Percentiles rank a stretch among this genome's conserved stretches.
These are phyloP conservation scores for Xylaria sp. DNA, from an alignment of 2,329 filamentous ascomycete species.

Conservation along the genomic window DNA sequence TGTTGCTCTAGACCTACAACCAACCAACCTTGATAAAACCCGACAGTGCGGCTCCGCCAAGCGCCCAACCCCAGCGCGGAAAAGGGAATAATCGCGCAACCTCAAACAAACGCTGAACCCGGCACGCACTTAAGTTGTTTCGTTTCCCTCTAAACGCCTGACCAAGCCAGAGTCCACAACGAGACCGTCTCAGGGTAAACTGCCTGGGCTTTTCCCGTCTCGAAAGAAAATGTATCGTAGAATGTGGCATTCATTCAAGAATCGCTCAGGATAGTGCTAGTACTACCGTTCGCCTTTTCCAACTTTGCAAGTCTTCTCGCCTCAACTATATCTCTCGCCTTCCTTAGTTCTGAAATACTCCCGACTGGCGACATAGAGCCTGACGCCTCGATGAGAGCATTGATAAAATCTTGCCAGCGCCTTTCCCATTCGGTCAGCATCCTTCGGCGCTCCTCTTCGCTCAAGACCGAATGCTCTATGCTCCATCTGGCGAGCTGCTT, in stretches of 20 bases:
- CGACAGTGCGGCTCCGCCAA: neutral
- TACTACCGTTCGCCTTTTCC: neutral
- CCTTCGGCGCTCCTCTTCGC: slow-evolving; percentile 46
- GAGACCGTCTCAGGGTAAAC: neutral
- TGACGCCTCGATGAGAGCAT: slow-evolving; percentile 37
- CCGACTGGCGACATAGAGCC: neutral
- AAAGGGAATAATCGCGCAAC: too few relatives aligned
- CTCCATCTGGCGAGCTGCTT: slow-evolving; percentile 71
- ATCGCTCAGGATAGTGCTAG: neutral
- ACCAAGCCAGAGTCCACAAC: neutral
- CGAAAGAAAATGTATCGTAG: neutral
- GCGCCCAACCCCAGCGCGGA: neutral
- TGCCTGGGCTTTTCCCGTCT: neutral
- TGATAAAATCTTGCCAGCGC: slow-evolving; percentile 63
- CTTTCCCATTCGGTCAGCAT: slow-evolving; percentile 54
- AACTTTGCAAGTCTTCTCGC: slow-evolving; percentile 13
- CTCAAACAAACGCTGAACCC: too few relatives aligned
- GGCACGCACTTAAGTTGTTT: too few relatives aligned
- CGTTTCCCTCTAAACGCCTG: too few relatives aligned
- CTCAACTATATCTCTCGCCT: slow-evolving; percentile 48
- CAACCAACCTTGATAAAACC: neutral
- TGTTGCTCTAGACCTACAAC: neutral
- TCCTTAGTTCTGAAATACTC: neutral
- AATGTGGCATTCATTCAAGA: neutral
- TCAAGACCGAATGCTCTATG: slow-evolving; percentile 63